Evolutionary conservation across 2,329 filamentous ascomycete species (phyloP).

Genomic region (Dactylellina haptotyla): DNA sequence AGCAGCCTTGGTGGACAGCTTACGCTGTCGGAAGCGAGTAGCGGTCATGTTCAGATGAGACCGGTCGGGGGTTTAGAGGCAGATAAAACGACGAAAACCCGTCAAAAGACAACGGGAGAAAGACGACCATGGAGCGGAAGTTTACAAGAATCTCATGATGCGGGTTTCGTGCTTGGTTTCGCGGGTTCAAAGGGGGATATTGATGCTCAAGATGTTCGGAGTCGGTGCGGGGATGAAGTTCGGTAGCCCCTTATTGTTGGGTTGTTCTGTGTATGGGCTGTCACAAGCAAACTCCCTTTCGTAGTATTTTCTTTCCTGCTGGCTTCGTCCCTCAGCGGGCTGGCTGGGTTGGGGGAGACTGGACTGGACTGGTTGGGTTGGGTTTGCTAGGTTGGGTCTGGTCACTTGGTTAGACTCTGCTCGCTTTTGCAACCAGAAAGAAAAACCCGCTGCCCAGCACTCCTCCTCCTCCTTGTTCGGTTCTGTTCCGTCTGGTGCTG

Average conservation of each 20-base stretch:
- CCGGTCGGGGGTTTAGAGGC: constrained; percentile 58
- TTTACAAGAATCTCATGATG: constrained; percentile 67
- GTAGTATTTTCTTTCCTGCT: background rate
- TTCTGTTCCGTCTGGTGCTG: background rate
- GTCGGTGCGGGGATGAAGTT: constrained; percentile 65
- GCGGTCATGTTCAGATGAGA: constrained; percentile 58
- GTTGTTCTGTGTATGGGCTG: constrained; percentile 47
- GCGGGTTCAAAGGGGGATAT: constrained; percentile 67
- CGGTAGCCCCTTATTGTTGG: constrained; percentile 28
- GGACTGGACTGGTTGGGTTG: constrained; percentile 58
- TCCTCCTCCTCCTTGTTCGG: background rate
- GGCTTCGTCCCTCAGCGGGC: background rate
- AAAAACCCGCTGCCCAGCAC: background rate
- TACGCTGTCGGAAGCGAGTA: constrained; percentile 72
- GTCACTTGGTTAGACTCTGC: background rate
- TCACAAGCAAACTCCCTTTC: constrained; percentile 49
- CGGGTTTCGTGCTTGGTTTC: constrained; percentile 69
- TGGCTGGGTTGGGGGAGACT: constrained; percentile 53
- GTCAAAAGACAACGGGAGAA: constrained; percentile 72
- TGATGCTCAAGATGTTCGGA: constrained; percentile 66
- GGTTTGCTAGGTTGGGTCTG: constrained; percentile 56
- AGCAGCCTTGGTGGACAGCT: constrained; percentile 89
- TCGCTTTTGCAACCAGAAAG: background rate
- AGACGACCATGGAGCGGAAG: constrained; percentile 72
- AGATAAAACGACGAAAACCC: constrained; percentile 62